Percentiles rank a stretch among this genome's conserved stretches.
Conservation (phyloP, 1,139 yeast species). For the Geotrichum reessii region DNA sequence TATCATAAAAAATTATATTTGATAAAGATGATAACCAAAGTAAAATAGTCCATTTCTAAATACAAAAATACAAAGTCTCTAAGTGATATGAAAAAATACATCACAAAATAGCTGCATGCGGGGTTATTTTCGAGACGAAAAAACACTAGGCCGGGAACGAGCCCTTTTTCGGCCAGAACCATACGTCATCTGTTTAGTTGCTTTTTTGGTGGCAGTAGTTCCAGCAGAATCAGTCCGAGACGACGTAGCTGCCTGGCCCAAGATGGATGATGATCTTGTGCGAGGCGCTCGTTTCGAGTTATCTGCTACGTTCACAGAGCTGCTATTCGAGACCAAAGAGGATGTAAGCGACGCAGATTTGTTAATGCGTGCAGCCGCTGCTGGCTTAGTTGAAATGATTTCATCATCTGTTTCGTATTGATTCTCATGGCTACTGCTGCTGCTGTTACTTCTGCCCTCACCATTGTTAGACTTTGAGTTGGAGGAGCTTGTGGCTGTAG, state of each 20-base stretch:
- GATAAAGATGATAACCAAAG: no score
- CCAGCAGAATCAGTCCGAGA: background rate
- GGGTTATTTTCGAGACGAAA: background rate
- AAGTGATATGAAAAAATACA: background rate
- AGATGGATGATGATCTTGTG: background rate
- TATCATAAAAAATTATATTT: no score
- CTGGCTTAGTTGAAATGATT: background rate
- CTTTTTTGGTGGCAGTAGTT: background rate
- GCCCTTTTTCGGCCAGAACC: background rate
- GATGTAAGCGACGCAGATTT: no score
- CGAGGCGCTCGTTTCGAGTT: background rate
- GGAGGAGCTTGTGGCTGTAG: no score
- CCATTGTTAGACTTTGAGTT: no score
- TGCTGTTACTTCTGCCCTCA: background rate
- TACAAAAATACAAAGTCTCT: no score
- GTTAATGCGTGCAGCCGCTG: background rate
- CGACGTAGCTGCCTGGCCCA: background rate
- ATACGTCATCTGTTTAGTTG: background rate
- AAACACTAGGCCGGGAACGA: background rate
- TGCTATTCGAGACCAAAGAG: background rate
- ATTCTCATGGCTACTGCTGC: background rate
- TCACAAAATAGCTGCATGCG: background rate
- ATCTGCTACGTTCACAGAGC: background rate
- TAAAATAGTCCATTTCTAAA: no score
- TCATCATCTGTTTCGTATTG: background rate